Percentiles rank a stretch among this genome's conserved stretches.
These are phyloP conservation scores for Microdochium bolleyi DNA, from an alignment of 2,329 filamentous ascomycete species.

Conservation along the genomic window DNA sequence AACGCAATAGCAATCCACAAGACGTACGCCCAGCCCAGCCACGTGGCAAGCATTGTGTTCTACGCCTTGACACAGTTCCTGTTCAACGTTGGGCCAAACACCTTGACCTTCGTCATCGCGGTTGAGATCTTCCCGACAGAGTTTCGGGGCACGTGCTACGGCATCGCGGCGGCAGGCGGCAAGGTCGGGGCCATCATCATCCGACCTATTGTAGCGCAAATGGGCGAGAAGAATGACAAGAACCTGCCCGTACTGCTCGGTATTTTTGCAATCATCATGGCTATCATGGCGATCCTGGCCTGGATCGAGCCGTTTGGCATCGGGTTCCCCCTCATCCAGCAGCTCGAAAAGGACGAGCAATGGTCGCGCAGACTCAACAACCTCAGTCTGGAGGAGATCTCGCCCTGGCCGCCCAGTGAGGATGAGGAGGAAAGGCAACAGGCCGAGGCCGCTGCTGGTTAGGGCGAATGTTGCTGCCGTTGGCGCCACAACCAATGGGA, in stretches of 20 bases:
- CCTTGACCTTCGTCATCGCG: constrained; percentile 52
- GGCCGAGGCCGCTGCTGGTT: too few species aligned
- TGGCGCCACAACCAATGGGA: too few species aligned
- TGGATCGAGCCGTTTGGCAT: not conserved
- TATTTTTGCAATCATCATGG: not conserved
- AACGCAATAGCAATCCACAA: not conserved
- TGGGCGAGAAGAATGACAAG: not conserved
- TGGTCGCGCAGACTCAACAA: not conserved
- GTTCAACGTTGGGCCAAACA: constrained; percentile 51
- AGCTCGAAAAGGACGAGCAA: not conserved
- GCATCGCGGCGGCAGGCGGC: constrained; percentile 48
- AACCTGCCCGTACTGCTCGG: not conserved
- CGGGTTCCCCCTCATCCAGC: not conserved
- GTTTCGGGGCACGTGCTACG: constrained; percentile 51
- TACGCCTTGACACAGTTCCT: constrained; percentile 43
- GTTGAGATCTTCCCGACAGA: constrained; percentile 55
- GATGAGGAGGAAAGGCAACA: not conserved
- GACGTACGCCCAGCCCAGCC: not conserved
- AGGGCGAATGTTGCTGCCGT: too few species aligned
- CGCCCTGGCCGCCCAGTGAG: not conserved
- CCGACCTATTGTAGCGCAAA: constrained; percentile 28
- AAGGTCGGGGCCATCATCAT: constrained; percentile 47
- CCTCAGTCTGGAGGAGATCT: not conserved
- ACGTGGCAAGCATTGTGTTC: constrained; percentile 28
- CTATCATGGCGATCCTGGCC: not conserved